These are phyloP conservation scores for Sclerospora graminicola DNA, from an alignment of 352 stramenopile species.

Conservation along the genomic window DNA sequence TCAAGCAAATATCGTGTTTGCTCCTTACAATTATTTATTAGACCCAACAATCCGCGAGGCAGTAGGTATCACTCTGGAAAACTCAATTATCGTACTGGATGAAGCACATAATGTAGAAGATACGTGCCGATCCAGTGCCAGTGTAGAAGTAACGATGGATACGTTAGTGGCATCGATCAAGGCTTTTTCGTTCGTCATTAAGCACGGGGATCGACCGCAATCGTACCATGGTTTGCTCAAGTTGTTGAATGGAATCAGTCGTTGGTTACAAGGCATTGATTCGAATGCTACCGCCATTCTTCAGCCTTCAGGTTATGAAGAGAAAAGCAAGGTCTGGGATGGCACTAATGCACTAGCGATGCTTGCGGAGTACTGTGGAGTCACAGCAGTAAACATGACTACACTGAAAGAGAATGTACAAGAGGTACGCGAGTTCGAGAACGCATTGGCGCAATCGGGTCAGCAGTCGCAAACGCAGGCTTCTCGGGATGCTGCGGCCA, in stretches of 20 bases:
- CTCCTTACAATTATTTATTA: constrained; percentile 85
- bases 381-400: constrained; percentile 37
- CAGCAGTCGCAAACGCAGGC: constrained; percentile 12
- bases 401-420: constrained; percentile 33
- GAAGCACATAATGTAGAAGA: constrained; percentile 86
- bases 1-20: constrained; percentile 73
- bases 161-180: constrained; percentile 39
- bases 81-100: constrained; percentile 75
- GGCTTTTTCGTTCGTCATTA: constrained; percentile 58
- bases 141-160: constrained; percentile 55
- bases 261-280: constrained; percentile 45
- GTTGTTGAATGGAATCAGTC: constrained; percentile 48
- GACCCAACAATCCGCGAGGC: constrained; percentile 64
- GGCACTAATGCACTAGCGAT: constrained; percentile 57
- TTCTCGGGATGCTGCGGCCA: constrained; percentile 17
- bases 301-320: constrained; percentile 47
- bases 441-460: constrained; percentile 28
- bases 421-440: constrained; percentile 45
- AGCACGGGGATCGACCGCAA: constrained; percentile 41
- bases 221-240: constrained; percentile 48
- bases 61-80: constrained; percentile 56
- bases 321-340: constrained; percentile 64
- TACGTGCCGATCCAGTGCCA: constrained; percentile 69
- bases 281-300: constrained; percentile 33
- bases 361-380: constrained; percentile 47